Evolutionary conservation across 768 basidiomycete species (phyloP).

Genomic region (Leccinum disarticulatum): DNA sequence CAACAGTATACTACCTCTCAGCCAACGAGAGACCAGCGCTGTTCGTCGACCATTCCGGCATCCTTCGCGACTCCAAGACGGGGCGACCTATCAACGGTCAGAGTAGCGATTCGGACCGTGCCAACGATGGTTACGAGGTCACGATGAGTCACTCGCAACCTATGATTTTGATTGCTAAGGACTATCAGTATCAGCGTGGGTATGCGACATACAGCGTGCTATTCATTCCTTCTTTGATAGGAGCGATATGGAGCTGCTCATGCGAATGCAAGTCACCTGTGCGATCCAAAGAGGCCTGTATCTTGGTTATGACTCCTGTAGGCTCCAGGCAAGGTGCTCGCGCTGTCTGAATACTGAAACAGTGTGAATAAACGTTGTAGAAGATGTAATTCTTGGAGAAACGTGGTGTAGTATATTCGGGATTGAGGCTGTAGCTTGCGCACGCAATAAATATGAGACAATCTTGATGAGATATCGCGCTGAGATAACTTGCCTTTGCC

Average conservation of each 20-base stretch:
- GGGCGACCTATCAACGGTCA: constrained; percentile 51
- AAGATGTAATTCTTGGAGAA: not conserved
- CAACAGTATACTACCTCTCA: constrained; percentile 61
- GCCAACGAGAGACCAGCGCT: constrained; percentile 85
- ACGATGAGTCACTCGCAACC: constrained; percentile 56
- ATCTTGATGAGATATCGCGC: constrained; percentile 3
- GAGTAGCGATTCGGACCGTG: constrained; percentile 29
- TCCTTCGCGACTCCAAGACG: constrained; percentile 74
- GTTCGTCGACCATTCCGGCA: constrained; percentile 74
- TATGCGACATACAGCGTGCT: constrained; percentile 52
- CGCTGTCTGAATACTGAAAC: constrained; percentile 34
- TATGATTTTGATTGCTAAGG: constrained; percentile 1
- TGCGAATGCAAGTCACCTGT: constrained; percentile 52
- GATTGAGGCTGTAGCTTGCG: not conserved
- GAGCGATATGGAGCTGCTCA: constrained; percentile 67
- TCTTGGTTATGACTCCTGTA: constrained; percentile 4
- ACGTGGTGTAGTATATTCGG: constrained; percentile 1
- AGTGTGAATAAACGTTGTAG: not conserved
- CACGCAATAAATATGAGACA: constrained; percentile 16
- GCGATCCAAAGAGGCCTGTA: not conserved
- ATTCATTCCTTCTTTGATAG: constrained; percentile 88
- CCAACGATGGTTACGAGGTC: constrained; percentile 46
- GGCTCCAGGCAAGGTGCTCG: constrained; percentile 32
- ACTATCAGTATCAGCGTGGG: constrained; percentile 8
- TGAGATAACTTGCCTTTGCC: constrained; percentile 2